These are phyloP conservation scores for Puccinia hordei DNA, from an alignment of 1,284 basidiomycete species.

Conservation along the genomic window DNA sequence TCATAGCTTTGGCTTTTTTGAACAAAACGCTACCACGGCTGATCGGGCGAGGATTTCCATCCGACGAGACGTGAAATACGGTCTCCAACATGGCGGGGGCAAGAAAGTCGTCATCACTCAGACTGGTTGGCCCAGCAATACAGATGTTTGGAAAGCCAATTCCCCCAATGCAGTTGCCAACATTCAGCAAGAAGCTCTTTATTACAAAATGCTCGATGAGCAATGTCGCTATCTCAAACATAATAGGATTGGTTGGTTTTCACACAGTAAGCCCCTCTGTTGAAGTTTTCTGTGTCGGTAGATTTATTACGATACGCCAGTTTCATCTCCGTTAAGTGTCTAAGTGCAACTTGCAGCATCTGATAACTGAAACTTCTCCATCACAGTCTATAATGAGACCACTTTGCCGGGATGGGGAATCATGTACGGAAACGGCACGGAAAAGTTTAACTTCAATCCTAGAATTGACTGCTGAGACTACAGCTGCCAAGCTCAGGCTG, in stretches of 20 bases:
- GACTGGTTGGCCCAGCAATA: slow-evolving; percentile 57
- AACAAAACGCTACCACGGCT: slow-evolving; percentile 67
- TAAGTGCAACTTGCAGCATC: background rate
- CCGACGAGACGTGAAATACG: slow-evolving; percentile 67
- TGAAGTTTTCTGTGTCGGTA: background rate
- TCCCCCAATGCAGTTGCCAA: slow-evolving; percentile 53
- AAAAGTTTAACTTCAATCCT: slow-evolving; percentile 34
- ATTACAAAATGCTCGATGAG: slow-evolving; percentile 54
- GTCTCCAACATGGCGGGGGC: slow-evolving; percentile 56
- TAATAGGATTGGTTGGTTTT: slow-evolving; percentile 42
- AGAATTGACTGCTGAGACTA: slow-evolving; percentile 15
- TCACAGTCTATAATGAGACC: slow-evolving; percentile 33
- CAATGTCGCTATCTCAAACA: slow-evolving; percentile 52
- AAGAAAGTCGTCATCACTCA: slow-evolving; percentile 65
- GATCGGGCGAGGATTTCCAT: slow-evolving; percentile 69
- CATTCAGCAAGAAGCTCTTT: slow-evolving; percentile 60
- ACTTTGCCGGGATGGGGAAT: slow-evolving; percentile 40
- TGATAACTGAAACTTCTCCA: background rate
- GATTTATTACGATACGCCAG: background rate
- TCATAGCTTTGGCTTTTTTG: slow-evolving; percentile 74
- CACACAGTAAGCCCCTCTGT: slow-evolving; percentile 32
- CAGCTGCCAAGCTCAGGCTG: too few species aligned
- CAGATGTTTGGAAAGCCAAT: slow-evolving; percentile 55
- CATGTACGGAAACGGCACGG: slow-evolving; percentile 15
- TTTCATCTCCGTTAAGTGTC: background rate